Evolutionary conservation across 306 rosid species (phyloP).

Genomic region (Bauhinia variegata): DNA sequence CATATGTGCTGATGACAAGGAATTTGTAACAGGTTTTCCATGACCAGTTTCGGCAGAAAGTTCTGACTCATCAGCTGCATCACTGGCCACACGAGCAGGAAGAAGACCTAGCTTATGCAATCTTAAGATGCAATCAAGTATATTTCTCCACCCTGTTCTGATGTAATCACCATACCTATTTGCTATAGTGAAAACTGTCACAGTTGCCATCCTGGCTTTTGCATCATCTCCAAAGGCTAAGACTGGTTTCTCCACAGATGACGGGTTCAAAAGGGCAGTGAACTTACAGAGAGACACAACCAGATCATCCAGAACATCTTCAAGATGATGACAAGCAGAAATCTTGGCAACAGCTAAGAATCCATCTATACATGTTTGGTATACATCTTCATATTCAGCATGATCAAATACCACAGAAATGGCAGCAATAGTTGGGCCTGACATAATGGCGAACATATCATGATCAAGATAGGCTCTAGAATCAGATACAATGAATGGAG

Average conservation of each 20-base stretch:
- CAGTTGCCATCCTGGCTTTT: constrained; percentile 96
- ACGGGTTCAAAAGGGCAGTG: constrained; percentile 87
- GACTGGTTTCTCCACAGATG: constrained; percentile 87
- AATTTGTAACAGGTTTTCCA: constrained; percentile 73
- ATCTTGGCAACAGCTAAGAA: constrained; percentile 94
- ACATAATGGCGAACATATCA: constrained; percentile 97
- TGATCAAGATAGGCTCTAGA: constrained; percentile 88
- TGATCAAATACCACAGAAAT: constrained; percentile 98
- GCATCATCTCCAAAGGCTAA: constrained; percentile 93
- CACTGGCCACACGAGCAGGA: constrained; percentile 98
- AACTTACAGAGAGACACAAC: constrained; percentile 97
- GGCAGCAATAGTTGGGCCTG: constrained; percentile 99
- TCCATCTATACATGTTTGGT: constrained; percentile 95
- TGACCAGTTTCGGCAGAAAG: constrained; percentile 75
- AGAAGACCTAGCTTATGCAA: constrained; percentile 97
- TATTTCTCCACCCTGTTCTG: constrained; percentile 98
- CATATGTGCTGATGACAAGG: constrained; percentile 81
- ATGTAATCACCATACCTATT: constrained; percentile 94
- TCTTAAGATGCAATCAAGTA: constrained; percentile 90
- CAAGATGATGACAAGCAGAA: constrained; percentile 98
- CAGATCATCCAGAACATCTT: constrained; percentile 96
- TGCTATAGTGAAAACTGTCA: constrained; percentile 90
- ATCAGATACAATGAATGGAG: constrained; percentile 88
- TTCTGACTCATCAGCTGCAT: constrained; percentile 90
- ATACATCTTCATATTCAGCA: constrained; percentile 90